Base-by-base conservation (phyloP, 352 stramenopile genomes). In the Globisporangium carolinianum region DNA sequence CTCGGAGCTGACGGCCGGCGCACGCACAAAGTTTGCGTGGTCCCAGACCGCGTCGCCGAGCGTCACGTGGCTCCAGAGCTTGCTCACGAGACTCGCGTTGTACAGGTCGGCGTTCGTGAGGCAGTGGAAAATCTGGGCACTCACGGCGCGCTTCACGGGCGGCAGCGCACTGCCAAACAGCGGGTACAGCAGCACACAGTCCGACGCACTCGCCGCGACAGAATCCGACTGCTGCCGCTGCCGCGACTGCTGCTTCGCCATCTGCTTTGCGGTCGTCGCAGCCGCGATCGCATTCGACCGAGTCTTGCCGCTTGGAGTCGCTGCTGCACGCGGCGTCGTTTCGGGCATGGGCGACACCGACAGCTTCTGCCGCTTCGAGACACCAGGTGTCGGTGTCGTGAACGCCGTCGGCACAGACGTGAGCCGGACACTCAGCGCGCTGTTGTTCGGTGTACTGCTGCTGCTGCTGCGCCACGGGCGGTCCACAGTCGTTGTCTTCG, bases 71-170 rank as follows among this genome's bases (percentile, higher is more conserved):
- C 78, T 95, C 85, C 85, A 95, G 17, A 95, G 62, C 35, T 74
- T 82, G 60, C 71, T 91, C 59, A 95, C 83, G n/a, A 95, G 71
- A 43, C 81, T 92, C 8, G 82, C 81, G 58, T 93, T 93, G 66
- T 95, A 88, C 47, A 95, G 49, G 36, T 93, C 85, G 0, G 73
- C 70, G 48, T 89, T 89, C 5, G 75, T 82, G 50, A 95, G 75
- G 53, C 76, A 92, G 37, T 73, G 62, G 60, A 89, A 86, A 56
- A 95, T 90, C 18, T 62, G 49, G 0, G 79, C 71, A 37, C 75
- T 86, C 47, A 90, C 73, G 10, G 68, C 67, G 51, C 60, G 79
- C 47, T 88, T 76, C 55, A 95, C 59, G 0, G 85, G 85, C 59
- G 79, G 76, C 35, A 87, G 49, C 4, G 66, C 60, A 8, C 63